These are phyloP conservation scores for Russula abietina DNA, from an alignment of 768 basidiomycete genomes.

Conservation along the genomic window DNA sequence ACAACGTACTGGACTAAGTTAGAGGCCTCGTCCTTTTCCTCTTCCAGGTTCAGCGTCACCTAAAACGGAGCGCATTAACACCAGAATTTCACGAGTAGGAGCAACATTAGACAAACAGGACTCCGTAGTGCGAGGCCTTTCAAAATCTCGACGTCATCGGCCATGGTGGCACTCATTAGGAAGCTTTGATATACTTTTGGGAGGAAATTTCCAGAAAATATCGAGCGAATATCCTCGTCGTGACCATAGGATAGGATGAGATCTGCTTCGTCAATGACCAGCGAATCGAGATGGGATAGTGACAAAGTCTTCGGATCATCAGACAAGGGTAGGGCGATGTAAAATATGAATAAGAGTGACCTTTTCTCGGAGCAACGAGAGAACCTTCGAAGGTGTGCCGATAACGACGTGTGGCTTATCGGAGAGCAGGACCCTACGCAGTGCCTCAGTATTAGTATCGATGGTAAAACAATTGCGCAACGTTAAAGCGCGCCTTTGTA, in stretches of 20 bases:
- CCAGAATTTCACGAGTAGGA: neutral
- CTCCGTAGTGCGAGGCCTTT: constrained; percentile 84
- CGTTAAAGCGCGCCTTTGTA: constrained; percentile 55
- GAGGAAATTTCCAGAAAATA: constrained; percentile 61
- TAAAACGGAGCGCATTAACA: constrained; percentile 29
- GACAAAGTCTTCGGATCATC: constrained; percentile 48
- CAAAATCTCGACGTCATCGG: constrained; percentile 87
- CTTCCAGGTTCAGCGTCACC: constrained; percentile 84
- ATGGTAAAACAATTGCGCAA: neutral
- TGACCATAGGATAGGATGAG: constrained; percentile 96
- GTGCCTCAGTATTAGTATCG: neutral
- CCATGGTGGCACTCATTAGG: constrained; percentile 97
- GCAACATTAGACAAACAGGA: constrained; percentile 54
- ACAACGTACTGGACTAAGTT: constrained; percentile 83
- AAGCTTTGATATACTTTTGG: constrained; percentile 87
- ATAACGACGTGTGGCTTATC: constrained; percentile 78
- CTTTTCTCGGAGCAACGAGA: constrained; percentile 66
- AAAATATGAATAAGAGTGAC: constrained; percentile 32
- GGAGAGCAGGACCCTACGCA: constrained; percentile 44
- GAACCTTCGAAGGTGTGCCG: constrained; percentile 67
- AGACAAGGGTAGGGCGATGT: neutral
- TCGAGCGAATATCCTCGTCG: constrained; percentile 77
- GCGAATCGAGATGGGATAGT: constrained; percentile 63
- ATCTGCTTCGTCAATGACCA: constrained; percentile 97
- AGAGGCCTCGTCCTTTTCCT: constrained; percentile 75